Conservation (phyloP, 768 basidiomycete genomes). For the Boletus edulis region DNA sequence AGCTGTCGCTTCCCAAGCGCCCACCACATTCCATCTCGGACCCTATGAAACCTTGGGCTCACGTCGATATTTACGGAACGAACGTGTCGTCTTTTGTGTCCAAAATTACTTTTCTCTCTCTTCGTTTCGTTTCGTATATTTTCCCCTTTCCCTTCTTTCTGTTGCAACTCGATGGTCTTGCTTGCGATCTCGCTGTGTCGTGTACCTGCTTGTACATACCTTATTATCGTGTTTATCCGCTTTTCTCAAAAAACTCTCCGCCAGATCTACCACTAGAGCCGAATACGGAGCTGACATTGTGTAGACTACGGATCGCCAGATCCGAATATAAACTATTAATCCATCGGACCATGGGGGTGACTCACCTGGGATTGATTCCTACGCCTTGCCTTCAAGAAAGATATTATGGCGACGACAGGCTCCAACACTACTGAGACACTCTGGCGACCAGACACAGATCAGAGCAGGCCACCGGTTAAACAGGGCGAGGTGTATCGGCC, state of each 20-base stretch:
- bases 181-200: slow-evolving; percentile 19
- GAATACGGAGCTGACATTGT: not conserved
- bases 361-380: too few relatives aligned
- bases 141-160: not conserved
- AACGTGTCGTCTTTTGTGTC: slow-evolving; percentile 9
- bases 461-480: not conserved
- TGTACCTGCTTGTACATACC: slow-evolving; percentile 36
- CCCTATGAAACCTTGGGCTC: slow-evolving; percentile 9
- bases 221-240: slow-evolving; percentile 36
- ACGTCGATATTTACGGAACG: slow-evolving; percentile 14
- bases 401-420: not conserved
- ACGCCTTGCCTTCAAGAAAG: too few relatives aligned
- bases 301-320: slow-evolving; percentile 4
- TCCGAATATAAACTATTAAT: slow-evolving; percentile 1
- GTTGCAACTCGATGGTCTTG: slow-evolving; percentile 20
- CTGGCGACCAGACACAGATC: slow-evolving; percentile 3
- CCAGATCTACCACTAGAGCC: slow-evolving; percentile 5
- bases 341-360: not conserved
- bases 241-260: not conserved
- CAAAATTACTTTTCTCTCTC: not conserved
- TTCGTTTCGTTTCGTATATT: not conserved
- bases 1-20: slow-evolving; percentile 3
- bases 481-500: slow-evolving; percentile 44
- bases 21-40: slow-evolving; percentile 9
- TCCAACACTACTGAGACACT: not conserved